Evolutionary conservation across 2,329 filamentous ascomycete genomes (phyloP).

Genomic region (Alternaria sp.): DNA sequence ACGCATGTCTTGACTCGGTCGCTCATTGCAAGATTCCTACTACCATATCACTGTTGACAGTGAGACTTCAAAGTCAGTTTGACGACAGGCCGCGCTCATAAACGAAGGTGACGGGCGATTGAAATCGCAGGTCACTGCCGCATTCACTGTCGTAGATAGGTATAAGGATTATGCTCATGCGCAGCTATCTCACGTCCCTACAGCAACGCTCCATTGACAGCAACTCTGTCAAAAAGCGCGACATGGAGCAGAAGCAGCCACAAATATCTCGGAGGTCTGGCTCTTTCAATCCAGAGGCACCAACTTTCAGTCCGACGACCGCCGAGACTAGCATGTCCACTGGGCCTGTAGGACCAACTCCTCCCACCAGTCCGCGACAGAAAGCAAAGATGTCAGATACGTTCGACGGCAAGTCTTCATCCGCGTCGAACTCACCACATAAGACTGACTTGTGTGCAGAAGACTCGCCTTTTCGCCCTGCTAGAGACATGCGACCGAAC

Average conservation of each 20-base stretch:
- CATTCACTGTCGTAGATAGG: slow-evolving; percentile 10
- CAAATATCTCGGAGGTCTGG: background rate
- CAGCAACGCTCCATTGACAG: background rate
- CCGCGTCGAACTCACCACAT: too few relatives aligned
- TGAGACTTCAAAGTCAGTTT: background rate
- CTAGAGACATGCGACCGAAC: slow-evolving; percentile 4
- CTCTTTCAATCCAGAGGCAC: slow-evolving; percentile 27
- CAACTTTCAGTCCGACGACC: slow-evolving; percentile 17
- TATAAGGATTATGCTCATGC: background rate
- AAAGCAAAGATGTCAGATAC: background rate
- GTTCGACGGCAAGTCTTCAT: background rate
- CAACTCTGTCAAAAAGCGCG: background rate
- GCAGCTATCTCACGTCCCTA: background rate
- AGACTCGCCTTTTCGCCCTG: slow-evolving; percentile 11
- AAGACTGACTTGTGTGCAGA: slow-evolving; percentile 7
- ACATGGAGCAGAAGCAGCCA: slow-evolving; percentile 3
- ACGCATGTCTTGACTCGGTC: background rate
- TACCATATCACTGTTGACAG: background rate
- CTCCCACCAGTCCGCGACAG: background rate
- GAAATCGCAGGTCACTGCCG: slow-evolving; percentile 9
- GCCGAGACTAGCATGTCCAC: slow-evolving; percentile 1
- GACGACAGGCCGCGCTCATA: background rate
- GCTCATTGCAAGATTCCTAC: background rate
- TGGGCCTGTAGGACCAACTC: background rate
- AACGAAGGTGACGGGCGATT: slow-evolving; percentile 6